These are phyloP conservation scores for Phaeodactylum tricornutum DNA, from an alignment of 108 stramenopile genomes.

Conservation along the genomic window DNA sequence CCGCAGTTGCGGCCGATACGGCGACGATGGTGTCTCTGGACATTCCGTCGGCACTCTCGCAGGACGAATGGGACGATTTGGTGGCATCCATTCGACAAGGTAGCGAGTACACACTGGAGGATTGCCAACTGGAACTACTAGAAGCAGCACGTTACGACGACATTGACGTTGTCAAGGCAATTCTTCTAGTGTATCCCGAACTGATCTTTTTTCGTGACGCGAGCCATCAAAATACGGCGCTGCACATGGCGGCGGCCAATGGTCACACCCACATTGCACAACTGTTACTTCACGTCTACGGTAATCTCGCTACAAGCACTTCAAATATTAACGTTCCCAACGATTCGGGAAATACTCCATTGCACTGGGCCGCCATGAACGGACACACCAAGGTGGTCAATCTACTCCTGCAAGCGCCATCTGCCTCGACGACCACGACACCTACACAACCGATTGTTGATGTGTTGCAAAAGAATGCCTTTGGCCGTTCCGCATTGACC, in stretches of 20 bases:
- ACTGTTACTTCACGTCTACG: conserved; percentile 30
- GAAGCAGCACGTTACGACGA: conserved; percentile 75
- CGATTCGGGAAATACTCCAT: conserved; percentile 62
- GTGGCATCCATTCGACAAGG: conserved; percentile 22
- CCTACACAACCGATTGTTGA: conserved; percentile 38
- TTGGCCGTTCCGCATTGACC: conserved; percentile 77
- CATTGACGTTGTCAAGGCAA: conserved; percentile 51
- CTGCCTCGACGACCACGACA: too few species aligned
- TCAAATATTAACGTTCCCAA: conserved; percentile 24
- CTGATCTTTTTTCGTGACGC: conserved; percentile 19
- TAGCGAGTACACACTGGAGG: conserved; percentile 25
- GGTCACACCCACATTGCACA: conserved; percentile 40
- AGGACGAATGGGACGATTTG: conserved; percentile 14
- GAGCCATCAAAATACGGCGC: conserved; percentile 38
- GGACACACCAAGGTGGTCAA: conserved; percentile 45
- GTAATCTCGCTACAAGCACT: conserved; percentile 11
- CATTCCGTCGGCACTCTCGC: too few species aligned
- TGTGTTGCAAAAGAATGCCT: conserved; percentile 62
- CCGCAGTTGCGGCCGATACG: too few species aligned
- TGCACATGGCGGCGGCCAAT: conserved; percentile 81
- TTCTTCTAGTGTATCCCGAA: conserved; percentile 26
- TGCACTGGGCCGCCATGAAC: conserved; percentile 81
- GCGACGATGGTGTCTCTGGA: too few species aligned
- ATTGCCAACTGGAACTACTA: conserved; percentile 45
- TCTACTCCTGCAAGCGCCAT: conserved; percentile 39